Base-by-base conservation (phyloP, 179 eudicot species). In the Beta corolliflora region DNA sequence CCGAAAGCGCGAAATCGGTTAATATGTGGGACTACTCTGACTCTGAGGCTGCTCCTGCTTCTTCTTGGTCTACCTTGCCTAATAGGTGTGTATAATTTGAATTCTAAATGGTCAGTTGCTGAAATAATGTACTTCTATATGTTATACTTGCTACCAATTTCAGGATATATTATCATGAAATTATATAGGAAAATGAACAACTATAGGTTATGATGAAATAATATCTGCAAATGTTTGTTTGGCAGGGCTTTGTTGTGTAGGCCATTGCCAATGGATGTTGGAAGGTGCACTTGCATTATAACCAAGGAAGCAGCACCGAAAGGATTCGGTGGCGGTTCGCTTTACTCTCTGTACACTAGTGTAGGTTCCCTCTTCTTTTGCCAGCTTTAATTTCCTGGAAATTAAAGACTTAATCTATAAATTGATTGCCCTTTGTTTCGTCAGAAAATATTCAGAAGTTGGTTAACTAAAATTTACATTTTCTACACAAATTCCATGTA, bases 1-100 rank as follows among this genome's bases (percentile, higher is more conserved):
- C 84, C 0, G 87, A 84, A 52, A 89, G 84, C 31, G 80, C 87
- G 0, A 89, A 84, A 74, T 89, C 93, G 3, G 93, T 56, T 0
- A 89, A 92, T 75, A 78, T 93, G 73, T 94, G 99, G 98, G 97
- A 94, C 80, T 89, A 85, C 82, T 95, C 99, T 9, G 99, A 96
- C 79, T 92, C 99, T 2, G 99, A 96, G 81, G 89, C 99, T 85
- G 99, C 98, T 54, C 99, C 99, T 9, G 98, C 93, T 85, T 93
- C 99, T n/a, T 91, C 98, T 4, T 96, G 99, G 99, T 91, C 97
- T 80, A 90, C 97, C 5, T 66, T 96, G 83, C 97, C 99, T 23
- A 96, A 94, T 44, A 89, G 99, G 98, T 61, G 12, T n/a, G 52
- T 48, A 48, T 48, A 4, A 48, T 48, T 48, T 36, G 41, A 36